Conservation (phyloP, 2,329 filamentous ascomycete species). For the Aspergillus sp. region DNA sequence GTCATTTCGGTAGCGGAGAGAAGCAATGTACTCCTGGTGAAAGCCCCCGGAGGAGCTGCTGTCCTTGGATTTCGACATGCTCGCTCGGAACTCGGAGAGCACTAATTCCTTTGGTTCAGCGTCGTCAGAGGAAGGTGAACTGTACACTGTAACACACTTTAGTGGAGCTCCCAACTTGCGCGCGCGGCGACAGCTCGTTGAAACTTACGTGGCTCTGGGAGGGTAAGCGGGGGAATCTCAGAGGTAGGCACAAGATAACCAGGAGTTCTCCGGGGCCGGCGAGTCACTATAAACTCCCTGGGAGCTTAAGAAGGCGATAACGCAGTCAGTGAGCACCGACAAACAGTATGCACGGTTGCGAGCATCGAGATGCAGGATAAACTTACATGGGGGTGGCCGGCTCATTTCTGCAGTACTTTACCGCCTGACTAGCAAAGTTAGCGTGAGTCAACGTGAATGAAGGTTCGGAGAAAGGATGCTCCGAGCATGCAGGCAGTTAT, state of each 20-base stretch:
- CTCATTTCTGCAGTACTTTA: constrained; percentile 30
- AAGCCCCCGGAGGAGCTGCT: constrained; percentile 48
- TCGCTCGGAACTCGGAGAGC: neutral
- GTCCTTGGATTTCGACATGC: constrained; percentile 46
- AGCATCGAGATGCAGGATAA: constrained; percentile 11
- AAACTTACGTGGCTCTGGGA: constrained; percentile 18
- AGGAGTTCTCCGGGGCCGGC: neutral
- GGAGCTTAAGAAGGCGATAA: constrained; percentile 10
- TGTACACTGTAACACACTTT: constrained; percentile 13
- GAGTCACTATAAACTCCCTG: constrained; percentile 11
- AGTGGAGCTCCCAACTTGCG: constrained; percentile 9
- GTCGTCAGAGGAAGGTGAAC: constrained; percentile 8
- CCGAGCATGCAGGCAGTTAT: neutral
- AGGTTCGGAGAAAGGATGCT: neutral
- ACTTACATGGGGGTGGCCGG: constrained; percentile 23
- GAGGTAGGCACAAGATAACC: constrained; percentile 8
- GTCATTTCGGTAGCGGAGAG: constrained; percentile 92
- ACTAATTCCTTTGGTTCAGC: neutral
- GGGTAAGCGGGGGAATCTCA: constrained; percentile 15
- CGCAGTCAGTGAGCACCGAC: constrained; percentile 5
- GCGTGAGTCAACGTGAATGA: neutral
- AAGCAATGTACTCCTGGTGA: constrained; percentile 96
- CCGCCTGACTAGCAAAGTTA: constrained; percentile 28
- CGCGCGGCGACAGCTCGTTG: neutral
- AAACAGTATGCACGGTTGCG: constrained; percentile 8